Percentiles rank a stretch among this genome's conserved stretches.
Evolutionary conservation across 345 rosid genomes (phyloP).

Genomic region (Brassica napus): Da-Ae NC_063444.1:1316001-1316500

Average conservation of each 20-base stretch:
- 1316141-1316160: background rate
- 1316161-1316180: background rate
- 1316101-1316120: background rate
- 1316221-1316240: background rate
- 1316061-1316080: background rate
- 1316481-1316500: background rate
- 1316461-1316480: background rate
- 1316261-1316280: background rate
- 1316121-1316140: background rate
- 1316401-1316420: background rate
- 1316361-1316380: background rate
- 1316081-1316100: background rate
- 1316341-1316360: background rate
- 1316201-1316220: background rate
- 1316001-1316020: background rate
- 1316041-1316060: background rate
- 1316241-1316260: background rate
- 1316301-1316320: background rate
- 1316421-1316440: too few species aligned
- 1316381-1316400: background rate
- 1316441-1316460: background rate
- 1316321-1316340: background rate
- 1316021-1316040: background rate
- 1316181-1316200: background rate
- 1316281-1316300: too few species aligned